Percentiles rank a stretch among this genome's conserved stretches.
phyloP scores from a whole-genome alignment of 2,329 filamentous ascomycete species.

The Taxawa tesnikishii region DNA sequence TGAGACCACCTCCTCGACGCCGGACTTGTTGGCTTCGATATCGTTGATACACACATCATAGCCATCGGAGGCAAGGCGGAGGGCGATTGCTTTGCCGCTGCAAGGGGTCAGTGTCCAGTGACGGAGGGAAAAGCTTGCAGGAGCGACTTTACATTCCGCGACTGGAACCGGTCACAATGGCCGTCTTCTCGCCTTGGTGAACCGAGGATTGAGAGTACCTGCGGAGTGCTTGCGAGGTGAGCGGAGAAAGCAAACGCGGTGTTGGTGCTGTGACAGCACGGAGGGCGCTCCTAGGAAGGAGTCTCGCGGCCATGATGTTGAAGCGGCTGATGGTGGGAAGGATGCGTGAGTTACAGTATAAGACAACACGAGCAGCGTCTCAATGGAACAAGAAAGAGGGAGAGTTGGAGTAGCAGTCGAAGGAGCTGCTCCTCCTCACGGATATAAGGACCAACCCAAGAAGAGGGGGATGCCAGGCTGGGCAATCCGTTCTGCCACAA shows the following conservation, averaged over 20 bases:
- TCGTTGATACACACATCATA: slow-evolving; percentile 58
- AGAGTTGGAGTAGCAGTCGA: too few species aligned
- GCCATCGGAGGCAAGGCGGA: slow-evolving; percentile 51
- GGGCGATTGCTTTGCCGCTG: slow-evolving; percentile 50
- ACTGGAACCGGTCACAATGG: slow-evolving; percentile 22
- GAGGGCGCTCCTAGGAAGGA: neutral
- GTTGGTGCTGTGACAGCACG: slow-evolving; percentile 1
- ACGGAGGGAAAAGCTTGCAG: neutral
- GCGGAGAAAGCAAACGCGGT: neutral
- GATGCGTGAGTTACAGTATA: too few species aligned
- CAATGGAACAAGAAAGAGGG: too few species aligned
- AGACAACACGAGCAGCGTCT: too few species aligned
- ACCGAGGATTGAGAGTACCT: slow-evolving; percentile 4
- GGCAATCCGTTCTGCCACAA: too few species aligned
- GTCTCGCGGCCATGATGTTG: slow-evolving; percentile 5
- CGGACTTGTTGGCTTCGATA: slow-evolving; percentile 38
- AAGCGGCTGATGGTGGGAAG: too few species aligned
- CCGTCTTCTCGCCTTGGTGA: slow-evolving; percentile 10
- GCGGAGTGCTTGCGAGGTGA: slow-evolving; percentile 1
- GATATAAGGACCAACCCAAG: too few species aligned
- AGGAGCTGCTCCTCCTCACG: too few species aligned
- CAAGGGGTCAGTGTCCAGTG: neutral
- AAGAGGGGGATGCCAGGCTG: too few species aligned
- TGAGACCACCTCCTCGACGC: slow-evolving; percentile 38
- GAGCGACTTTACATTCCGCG: slow-evolving; percentile 19